phyloP scores from a whole-genome alignment of 306 rosid species.

The Cercis canadensis region DNA sequence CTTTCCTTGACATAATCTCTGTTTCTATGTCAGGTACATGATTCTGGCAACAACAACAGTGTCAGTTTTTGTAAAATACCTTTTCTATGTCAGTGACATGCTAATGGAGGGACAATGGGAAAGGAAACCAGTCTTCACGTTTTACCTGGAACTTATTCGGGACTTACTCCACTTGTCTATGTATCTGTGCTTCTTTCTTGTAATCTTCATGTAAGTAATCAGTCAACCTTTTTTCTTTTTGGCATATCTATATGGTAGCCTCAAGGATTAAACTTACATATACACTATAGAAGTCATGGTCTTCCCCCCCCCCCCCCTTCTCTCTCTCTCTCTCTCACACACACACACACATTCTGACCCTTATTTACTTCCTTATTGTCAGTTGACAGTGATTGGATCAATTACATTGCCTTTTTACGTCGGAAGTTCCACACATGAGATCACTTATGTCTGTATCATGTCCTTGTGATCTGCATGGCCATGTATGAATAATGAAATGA shows the following conservation, averaged over 20 bases:
- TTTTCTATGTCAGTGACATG: slow-evolving; percentile 90
- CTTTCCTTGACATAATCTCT: slow-evolving; percentile 28
- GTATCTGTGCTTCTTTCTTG: slow-evolving; percentile 96
- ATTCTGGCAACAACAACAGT: slow-evolving; percentile 94
- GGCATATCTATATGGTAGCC: slow-evolving; percentile 16
- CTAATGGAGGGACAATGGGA: slow-evolving; percentile 99
- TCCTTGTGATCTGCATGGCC: too few relatives aligned
- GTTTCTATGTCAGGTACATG: slow-evolving; percentile 85
- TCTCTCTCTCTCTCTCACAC: too few relatives aligned
- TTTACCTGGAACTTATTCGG: slow-evolving; percentile 91
- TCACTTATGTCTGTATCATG: too few relatives aligned
- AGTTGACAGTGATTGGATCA: slow-evolving; percentile 20
- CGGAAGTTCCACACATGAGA: too few relatives aligned
- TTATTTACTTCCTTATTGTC: slow-evolving; percentile 6
- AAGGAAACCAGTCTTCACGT: slow-evolving; percentile 92
- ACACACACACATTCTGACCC: background rate
- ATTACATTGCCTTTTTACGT: background rate
- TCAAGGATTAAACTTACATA: slow-evolving; percentile 3
- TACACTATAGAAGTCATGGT: slow-evolving; percentile 4
- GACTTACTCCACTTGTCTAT: slow-evolving; percentile 96
- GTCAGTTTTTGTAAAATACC: slow-evolving; percentile 83
- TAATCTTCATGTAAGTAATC: slow-evolving; percentile 88
- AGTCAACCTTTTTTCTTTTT: slow-evolving; percentile 23
- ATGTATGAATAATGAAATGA: too few relatives aligned
- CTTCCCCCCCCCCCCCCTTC: background rate